A percentile compares a stretch with the other conserved stretches of the same genome.
Evolutionary conservation across 345 rosid species (phyloP).

Genomic region (Populus ilicifolia): DNA sequence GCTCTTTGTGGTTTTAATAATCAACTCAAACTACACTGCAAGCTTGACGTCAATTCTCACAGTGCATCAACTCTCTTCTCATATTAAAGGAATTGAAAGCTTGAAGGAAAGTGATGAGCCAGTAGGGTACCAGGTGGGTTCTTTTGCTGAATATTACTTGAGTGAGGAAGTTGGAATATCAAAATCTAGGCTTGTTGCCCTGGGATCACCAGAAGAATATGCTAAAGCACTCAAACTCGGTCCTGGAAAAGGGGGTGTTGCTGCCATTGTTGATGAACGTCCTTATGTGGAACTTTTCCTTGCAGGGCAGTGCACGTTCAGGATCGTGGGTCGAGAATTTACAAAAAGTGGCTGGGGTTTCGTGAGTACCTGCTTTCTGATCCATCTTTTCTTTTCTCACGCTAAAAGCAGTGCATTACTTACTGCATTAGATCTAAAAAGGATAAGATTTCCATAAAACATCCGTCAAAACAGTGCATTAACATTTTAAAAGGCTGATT

Average conservation of each 20-base stretch:
- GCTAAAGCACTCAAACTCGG: slow-evolving; percentile 64
- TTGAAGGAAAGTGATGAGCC: slow-evolving; percentile 58
- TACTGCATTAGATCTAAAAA: neutral
- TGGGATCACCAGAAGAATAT: slow-evolving; percentile 81
- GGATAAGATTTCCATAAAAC: neutral
- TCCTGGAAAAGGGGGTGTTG: slow-evolving; percentile 79
- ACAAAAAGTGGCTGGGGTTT: slow-evolving; percentile 96
- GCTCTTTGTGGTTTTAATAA: slow-evolving; percentile 87
- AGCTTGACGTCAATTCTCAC: slow-evolving; percentile 91
- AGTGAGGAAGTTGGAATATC: slow-evolving; percentile 68
- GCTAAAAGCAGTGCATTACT: neutral
- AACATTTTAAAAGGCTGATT: neutral
- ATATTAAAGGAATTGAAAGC: slow-evolving; percentile 71
- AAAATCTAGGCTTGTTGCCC: slow-evolving; percentile 62
- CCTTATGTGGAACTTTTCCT: slow-evolving; percentile 77
- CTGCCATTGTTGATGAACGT: slow-evolving; percentile 83
- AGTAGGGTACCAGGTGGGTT: slow-evolving; percentile 83
- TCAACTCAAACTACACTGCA: slow-evolving; percentile 96
- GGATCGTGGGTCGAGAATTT: slow-evolving; percentile 74
- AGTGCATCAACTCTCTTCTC: slow-evolving; percentile 82
- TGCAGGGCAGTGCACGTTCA: slow-evolving; percentile 65
- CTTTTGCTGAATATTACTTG: slow-evolving; percentile 76
- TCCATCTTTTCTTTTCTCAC: neutral
- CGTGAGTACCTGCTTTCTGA: slow-evolving; percentile 46
- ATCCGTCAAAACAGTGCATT: neutral